phyloP scores from a whole-genome alignment of 1,284 basidiomycete genomes.

The Dichomitus squalens region DNA sequence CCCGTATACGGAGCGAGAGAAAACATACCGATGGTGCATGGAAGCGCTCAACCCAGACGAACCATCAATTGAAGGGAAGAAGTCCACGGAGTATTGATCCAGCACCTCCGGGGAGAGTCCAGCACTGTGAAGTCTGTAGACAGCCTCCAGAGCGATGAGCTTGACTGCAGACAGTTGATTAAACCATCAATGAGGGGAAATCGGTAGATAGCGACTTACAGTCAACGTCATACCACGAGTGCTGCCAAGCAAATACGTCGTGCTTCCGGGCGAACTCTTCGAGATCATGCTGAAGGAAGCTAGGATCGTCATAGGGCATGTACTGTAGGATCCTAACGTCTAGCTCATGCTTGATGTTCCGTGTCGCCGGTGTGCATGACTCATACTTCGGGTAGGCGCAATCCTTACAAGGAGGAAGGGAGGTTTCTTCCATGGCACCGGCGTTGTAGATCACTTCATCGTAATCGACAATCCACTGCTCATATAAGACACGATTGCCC shows the following conservation, averaged over 20 bases:
- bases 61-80: not conserved
- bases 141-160: constrained; percentile 36
- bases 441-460: not conserved
- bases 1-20: not conserved
- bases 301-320: constrained; percentile 39
- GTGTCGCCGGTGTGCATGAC: constrained; percentile 35
- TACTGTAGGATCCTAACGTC: constrained; percentile 25
- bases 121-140: not conserved
- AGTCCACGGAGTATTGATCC: not conserved
- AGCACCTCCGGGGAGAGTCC: constrained; percentile 1
- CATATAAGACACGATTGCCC: not conserved
- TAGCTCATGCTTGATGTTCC: constrained; percentile 20
- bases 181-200: not conserved
- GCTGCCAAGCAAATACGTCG: constrained; percentile 38
- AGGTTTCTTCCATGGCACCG: not conserved
- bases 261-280: constrained; percentile 14
- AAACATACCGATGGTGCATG: constrained; percentile 5
- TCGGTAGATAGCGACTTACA: constrained; percentile 32
- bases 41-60: not conserved
- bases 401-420: not conserved
- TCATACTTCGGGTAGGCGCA: constrained; percentile 33
- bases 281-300: constrained; percentile 28
- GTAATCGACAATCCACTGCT: constrained; percentile 1
- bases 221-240: constrained; percentile 41
- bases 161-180: not conserved